These are phyloP conservation scores for Curvularia lunata DNA, from an alignment of 2,329 filamentous ascomycete genomes.

Conservation along the genomic window DNA sequence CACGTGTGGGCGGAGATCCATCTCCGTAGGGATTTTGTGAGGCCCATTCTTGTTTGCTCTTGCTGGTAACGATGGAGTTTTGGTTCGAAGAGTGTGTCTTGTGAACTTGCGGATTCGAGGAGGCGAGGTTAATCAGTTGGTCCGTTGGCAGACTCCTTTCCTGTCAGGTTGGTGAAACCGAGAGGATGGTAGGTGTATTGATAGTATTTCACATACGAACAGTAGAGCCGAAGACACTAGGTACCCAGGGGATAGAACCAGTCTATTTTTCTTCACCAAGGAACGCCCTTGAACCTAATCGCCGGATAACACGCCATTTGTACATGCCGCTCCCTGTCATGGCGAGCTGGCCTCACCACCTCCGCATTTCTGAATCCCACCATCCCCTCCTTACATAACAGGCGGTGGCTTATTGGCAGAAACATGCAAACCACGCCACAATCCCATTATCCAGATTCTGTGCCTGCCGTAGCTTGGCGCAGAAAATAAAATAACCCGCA, in stretches of 20 bases:
- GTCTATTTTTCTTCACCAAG: background rate
- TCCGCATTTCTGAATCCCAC: background rate
- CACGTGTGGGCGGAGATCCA: background rate
- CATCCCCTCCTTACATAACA: background rate
- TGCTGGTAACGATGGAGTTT: background rate
- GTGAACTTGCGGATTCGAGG: background rate
- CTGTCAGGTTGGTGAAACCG: background rate
- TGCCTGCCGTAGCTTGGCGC: background rate
- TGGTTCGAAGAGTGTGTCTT: background rate
- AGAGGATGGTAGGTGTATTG: background rate
- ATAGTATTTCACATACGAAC: background rate
- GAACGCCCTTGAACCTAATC: background rate
- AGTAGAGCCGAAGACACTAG: no score
- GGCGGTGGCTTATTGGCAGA: background rate
- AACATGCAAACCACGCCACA: background rate
- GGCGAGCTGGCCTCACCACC: background rate
- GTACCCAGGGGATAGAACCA: background rate
- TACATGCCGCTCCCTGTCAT: background rate
- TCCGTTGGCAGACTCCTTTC: background rate
- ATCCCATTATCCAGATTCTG: background rate
- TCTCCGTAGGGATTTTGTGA: background rate
- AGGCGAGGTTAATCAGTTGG: background rate
- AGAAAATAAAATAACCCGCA: background rate
- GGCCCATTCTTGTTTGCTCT: constrained; percentile 1
- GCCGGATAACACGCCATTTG: background rate